phyloP scores from a whole-genome alignment of 768 basidiomycete genomes.

The Artomyces pyxidatus region DNA sequence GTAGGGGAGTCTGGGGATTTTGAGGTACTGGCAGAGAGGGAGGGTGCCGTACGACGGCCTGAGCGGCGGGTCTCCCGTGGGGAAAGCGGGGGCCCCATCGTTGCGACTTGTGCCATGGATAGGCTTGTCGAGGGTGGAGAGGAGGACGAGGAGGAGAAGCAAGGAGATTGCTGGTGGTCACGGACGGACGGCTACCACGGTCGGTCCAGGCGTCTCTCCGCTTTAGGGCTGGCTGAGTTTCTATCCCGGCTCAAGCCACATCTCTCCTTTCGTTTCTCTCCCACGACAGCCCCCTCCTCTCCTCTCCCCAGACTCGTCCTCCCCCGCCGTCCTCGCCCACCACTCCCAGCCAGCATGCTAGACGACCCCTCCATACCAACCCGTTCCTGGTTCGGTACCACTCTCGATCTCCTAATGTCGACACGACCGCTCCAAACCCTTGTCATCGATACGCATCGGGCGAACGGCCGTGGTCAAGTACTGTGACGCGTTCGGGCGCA shows the following conservation, averaged over 20 bases:
- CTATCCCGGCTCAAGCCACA: constrained; percentile 3
- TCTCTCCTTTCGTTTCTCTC: neutral
- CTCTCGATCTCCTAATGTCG: too few species aligned
- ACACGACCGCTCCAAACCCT: too few species aligned
- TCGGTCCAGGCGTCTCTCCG: constrained; percentile 7
- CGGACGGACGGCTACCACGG: constrained; percentile 3
- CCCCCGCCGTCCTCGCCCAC: neutral
- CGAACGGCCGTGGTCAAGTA: too few species aligned
- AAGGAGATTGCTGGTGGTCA: constrained; percentile 5
- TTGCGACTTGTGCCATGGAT: constrained; percentile 50
- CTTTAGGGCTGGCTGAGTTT: constrained; percentile 17
- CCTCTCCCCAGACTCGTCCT: neutral
- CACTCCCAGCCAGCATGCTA: neutral
- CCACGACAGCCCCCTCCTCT: neutral
- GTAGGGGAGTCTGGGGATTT: constrained; percentile 68
- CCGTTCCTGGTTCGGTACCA: too few species aligned
- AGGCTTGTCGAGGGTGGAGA: too few species aligned
- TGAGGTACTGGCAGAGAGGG: constrained; percentile 56
- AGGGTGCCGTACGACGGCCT: constrained; percentile 62
- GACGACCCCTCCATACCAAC: too few species aligned
- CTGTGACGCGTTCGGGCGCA: too few species aligned
- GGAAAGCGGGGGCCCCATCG: constrained; percentile 73
- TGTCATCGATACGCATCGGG: too few species aligned
- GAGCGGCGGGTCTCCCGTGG: constrained; percentile 74
- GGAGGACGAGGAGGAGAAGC: constrained; percentile 7